Evolutionary conservation across 345 rosid genomes (phyloP).

Genomic region (Leavenworthia alabamica): DNA sequence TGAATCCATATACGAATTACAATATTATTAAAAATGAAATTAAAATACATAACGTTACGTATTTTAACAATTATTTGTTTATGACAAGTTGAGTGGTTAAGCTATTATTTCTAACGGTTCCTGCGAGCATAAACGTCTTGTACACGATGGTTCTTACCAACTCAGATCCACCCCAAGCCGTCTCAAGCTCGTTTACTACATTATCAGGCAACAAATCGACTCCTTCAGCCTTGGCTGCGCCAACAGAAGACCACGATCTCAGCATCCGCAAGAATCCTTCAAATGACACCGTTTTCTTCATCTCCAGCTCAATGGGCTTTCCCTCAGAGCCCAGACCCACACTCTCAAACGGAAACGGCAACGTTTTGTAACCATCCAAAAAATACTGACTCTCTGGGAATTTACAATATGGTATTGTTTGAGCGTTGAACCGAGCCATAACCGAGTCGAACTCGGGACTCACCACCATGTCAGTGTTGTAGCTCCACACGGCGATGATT

Average conservation of each 20-base stretch:
- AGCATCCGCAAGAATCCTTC: slow-evolving; percentile 42
- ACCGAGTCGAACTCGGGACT: slow-evolving; percentile 44
- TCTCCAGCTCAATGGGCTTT: slow-evolving; percentile 42
- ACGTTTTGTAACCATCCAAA: slow-evolving; percentile 37
- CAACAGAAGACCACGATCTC: slow-evolving; percentile 43
- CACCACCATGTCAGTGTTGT: slow-evolving; percentile 33
- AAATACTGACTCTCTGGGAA: slow-evolving; percentile 17
- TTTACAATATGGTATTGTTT: slow-evolving; percentile 45
- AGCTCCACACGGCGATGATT: slow-evolving; percentile 54
- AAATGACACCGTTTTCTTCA: slow-evolving; percentile 43
- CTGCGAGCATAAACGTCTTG: slow-evolving; percentile 60
- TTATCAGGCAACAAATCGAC: slow-evolving; percentile 52
- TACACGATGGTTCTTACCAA: slow-evolving; percentile 36
- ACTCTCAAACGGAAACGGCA: slow-evolving; percentile 61
- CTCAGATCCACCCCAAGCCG: slow-evolving; percentile 53
- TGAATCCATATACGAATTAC: too few relatives aligned
- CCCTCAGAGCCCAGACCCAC: slow-evolving; percentile 57
- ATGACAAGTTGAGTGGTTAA: not conserved
- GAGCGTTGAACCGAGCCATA: slow-evolving; percentile 34
- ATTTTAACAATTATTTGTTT: not conserved
- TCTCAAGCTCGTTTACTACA: slow-evolving; percentile 40
- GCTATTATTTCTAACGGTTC: slow-evolving; percentile 36
- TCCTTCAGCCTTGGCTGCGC: slow-evolving; percentile 46
- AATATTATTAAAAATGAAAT: too few relatives aligned
- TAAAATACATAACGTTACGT: not conserved